phyloP scores from a whole-genome alignment of 371 early-diverging fungal species.

The Capillidium heterosporum region DNA sequence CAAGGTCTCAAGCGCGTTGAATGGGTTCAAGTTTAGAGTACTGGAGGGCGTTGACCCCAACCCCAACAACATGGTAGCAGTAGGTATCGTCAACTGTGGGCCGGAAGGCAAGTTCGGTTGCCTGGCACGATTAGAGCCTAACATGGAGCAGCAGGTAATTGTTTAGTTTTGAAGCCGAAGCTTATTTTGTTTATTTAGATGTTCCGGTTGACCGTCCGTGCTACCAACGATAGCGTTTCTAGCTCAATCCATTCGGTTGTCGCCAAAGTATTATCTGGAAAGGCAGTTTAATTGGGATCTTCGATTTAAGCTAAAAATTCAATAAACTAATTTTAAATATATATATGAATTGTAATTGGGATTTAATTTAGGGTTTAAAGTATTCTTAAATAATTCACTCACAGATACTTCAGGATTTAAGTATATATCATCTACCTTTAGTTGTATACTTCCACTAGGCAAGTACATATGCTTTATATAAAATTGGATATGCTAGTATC shows the following conservation, averaged over 20 bases:
- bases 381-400: too few relatives aligned
- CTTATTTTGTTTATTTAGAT: slow-evolving; percentile 29
- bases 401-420: too few relatives aligned
- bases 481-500: too few relatives aligned
- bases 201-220: slow-evolving; percentile 76
- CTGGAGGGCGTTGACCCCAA: slow-evolving; percentile 75
- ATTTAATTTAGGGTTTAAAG: too few relatives aligned
- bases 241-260: neutral
- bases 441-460: too few relatives aligned
- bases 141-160: slow-evolving; percentile 68
- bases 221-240: slow-evolving; percentile 41
- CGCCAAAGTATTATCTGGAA: neutral
- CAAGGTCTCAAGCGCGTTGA: slow-evolving; percentile 24
- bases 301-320: too few relatives aligned
- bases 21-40: slow-evolving; percentile 47
- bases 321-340: too few relatives aligned
- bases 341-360: too few relatives aligned
- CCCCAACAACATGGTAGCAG: slow-evolving; percentile 71
- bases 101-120: slow-evolving; percentile 78
- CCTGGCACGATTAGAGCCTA: slow-evolving; percentile 76
- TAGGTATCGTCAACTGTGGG: slow-evolving; percentile 59
- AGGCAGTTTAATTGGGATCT: neutral
- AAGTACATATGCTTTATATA: too few relatives aligned
- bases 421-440: too few relatives aligned
- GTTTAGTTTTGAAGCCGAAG: neutral